These are phyloP conservation scores for Mortierella sp. DNA, from an alignment of 371 early-diverging fungal genomes.

Conservation along the genomic window DNA sequence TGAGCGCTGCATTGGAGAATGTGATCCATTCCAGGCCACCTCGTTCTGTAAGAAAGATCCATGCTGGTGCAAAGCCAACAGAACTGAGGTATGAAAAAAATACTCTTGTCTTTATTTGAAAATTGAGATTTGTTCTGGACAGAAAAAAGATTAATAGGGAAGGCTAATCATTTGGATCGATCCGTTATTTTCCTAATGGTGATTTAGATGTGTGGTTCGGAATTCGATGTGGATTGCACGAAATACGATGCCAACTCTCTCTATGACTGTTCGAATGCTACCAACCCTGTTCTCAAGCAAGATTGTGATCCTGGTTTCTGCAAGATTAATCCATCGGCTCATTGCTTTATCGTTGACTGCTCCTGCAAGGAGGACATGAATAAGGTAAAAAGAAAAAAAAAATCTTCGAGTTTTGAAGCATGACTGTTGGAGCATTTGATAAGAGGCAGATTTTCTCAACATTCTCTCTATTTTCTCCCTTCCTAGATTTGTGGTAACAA, in stretches of 20 bases:
- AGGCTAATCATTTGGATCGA: too few species aligned
- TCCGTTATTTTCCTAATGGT: not conserved
- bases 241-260: not conserved
- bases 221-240: not conserved
- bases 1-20: not conserved
- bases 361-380: not conserved
- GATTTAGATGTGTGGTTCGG: not conserved
- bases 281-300: too few species aligned
- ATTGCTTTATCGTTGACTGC: not conserved
- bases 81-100: not conserved
- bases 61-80: not conserved
- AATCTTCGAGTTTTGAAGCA: too few species aligned
- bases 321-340: not conserved
- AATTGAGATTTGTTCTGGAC: too few species aligned
- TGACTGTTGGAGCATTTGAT: too few species aligned
- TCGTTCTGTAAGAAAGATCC: not conserved
- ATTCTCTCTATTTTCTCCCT: not conserved
- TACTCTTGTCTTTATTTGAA: too few species aligned
- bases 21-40: not conserved
- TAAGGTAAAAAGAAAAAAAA: not conserved
- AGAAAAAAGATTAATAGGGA: too few species aligned
- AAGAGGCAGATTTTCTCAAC: too few species aligned
- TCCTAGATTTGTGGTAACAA: conserved; percentile 5
- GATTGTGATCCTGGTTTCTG: not conserved
- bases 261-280: not conserved